phyloP scores from a whole-genome alignment of 2,329 filamentous ascomycete genomes.

The Diaporthe caulivora region DNA sequence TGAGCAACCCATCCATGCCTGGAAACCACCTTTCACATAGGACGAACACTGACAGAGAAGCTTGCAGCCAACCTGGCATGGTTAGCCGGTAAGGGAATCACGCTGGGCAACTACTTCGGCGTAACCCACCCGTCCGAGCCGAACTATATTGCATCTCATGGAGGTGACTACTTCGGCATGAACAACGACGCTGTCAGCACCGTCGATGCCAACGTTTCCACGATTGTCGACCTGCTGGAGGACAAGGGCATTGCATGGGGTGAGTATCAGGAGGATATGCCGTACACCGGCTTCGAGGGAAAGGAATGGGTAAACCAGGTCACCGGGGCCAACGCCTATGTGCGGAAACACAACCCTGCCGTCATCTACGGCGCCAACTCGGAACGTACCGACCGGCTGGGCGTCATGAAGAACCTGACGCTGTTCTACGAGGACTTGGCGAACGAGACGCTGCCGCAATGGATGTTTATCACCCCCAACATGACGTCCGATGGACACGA shows the following conservation, averaged over 20 bases:
- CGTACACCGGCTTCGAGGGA: slow-evolving; percentile 80
- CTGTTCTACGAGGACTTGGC: slow-evolving; percentile 77
- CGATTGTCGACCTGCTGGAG: slow-evolving; percentile 77
- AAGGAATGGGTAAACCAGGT: slow-evolving; percentile 72
- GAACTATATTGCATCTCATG: slow-evolving; percentile 78
- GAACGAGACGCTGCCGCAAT: slow-evolving; percentile 75
- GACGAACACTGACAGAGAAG: slow-evolving; percentile 31
- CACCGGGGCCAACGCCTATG: slow-evolving; percentile 79
- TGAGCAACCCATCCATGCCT: slow-evolving; percentile 51
- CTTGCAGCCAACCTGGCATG: slow-evolving; percentile 62
- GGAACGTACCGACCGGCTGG: slow-evolving; percentile 68
- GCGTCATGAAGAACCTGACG: slow-evolving; percentile 80
- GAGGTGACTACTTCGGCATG: slow-evolving; percentile 81
- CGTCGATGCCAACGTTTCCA: slow-evolving; percentile 71
- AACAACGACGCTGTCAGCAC: slow-evolving; percentile 74
- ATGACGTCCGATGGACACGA: slow-evolving; percentile 85
- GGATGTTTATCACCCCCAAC: slow-evolving; percentile 79
- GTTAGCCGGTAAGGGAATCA: slow-evolving; percentile 73
- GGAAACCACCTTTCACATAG: slow-evolving; percentile 35
- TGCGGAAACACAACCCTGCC: slow-evolving; percentile 82
- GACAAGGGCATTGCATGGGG: slow-evolving; percentile 75
- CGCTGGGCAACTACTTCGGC: slow-evolving; percentile 69
- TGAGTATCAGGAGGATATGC: slow-evolving; percentile 83
- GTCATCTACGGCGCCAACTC: slow-evolving; percentile 77
- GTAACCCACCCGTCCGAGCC: slow-evolving; percentile 81